Evolutionary conservation across 768 basidiomycete genomes (phyloP).

Genomic region (Suillus clintonianus): DNA sequence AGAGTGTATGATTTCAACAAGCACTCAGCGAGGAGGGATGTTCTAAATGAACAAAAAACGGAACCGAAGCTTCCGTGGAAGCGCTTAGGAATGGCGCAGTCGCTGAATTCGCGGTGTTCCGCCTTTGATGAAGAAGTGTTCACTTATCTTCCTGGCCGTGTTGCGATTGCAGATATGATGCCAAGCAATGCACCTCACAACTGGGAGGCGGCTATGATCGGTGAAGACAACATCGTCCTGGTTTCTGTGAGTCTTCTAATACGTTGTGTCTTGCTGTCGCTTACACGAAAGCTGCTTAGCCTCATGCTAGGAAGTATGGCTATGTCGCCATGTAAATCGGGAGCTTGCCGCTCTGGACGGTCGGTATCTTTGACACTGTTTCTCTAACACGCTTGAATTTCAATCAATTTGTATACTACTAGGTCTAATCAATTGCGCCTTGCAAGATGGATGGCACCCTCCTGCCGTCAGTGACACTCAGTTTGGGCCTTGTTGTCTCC

Average conservation of each 20-base stretch:
- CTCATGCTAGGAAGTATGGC: slow-evolving; percentile 15
- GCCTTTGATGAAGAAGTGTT: slow-evolving; percentile 24
- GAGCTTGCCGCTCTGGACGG: no score
- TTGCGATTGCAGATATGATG: slow-evolving; percentile 12
- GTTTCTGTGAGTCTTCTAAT: slow-evolving; percentile 27
- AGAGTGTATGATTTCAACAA: slow-evolving; percentile 37
- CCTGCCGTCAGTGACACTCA: not conserved
- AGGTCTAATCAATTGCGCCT: not conserved
- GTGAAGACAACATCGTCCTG: slow-evolving; percentile 36
- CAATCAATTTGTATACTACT: not conserved
- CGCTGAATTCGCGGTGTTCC: slow-evolving; percentile 9
- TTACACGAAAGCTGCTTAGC: slow-evolving; percentile 12
- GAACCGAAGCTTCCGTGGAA: slow-evolving; percentile 14
- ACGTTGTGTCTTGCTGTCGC: not conserved
- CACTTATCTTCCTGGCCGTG: slow-evolving; percentile 32
- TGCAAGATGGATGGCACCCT: not conserved
- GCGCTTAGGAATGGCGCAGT: slow-evolving; percentile 16
- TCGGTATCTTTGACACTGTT: not conserved
- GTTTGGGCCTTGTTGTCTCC: not conserved
- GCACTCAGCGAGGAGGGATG: slow-evolving; percentile 17
- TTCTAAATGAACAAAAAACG: slow-evolving; percentile 6
- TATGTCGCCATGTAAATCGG: slow-evolving; percentile 29
- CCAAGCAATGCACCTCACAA: slow-evolving; percentile 1
- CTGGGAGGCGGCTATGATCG: slow-evolving; percentile 37
- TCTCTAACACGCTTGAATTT: no score